A percentile compares a stretch with the other conserved stretches of the same genome.
phyloP scores from a whole-genome alignment of 1,284 basidiomycete genomes.

The Tilletia walkeri region DNA sequence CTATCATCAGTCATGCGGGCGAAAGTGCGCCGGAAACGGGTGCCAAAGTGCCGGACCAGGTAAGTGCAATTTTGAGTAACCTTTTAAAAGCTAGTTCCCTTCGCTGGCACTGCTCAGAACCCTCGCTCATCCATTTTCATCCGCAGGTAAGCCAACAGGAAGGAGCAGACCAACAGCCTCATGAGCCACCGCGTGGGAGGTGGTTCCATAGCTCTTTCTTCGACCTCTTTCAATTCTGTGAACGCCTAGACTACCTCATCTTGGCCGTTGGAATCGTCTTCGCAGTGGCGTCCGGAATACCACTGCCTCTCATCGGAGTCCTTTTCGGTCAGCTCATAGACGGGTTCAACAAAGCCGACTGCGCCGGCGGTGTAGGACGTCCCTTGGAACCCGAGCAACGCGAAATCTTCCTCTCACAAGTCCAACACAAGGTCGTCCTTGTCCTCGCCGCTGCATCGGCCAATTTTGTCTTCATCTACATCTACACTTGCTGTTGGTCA shows the following conservation, averaged over 20 bases:
- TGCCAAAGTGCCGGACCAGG: too few species aligned
- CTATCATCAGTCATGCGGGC: too few species aligned
- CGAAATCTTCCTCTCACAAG: constrained; percentile 30
- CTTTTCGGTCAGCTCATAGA: constrained; percentile 48
- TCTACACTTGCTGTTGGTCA: constrained; percentile 47
- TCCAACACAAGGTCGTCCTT: constrained; percentile 37
- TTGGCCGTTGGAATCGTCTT: constrained; percentile 37
- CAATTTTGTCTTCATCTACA: constrained; percentile 50
- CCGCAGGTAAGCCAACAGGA: too few species aligned
- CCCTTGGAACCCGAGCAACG: constrained; percentile 25
- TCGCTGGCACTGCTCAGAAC: too few species aligned
- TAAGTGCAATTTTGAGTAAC: too few species aligned
- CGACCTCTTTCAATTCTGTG: constrained; percentile 4
- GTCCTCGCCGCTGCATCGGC: constrained; percentile 38
- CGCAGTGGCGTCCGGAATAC: constrained; percentile 42
- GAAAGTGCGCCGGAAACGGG: too few species aligned
- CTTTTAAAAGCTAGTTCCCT: too few species aligned
- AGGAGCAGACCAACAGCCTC: too few species aligned
- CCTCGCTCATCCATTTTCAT: too few species aligned
- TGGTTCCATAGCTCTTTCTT: neutral
- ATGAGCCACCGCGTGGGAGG: too few species aligned
- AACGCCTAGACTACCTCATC: constrained; percentile 28
- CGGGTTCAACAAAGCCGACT: constrained; percentile 40
- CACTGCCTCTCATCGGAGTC: constrained; percentile 45
- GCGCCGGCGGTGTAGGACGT: constrained; percentile 17